Base-by-base conservation (phyloP, 805 yeast species). In the Candida dendrica region DNA sequence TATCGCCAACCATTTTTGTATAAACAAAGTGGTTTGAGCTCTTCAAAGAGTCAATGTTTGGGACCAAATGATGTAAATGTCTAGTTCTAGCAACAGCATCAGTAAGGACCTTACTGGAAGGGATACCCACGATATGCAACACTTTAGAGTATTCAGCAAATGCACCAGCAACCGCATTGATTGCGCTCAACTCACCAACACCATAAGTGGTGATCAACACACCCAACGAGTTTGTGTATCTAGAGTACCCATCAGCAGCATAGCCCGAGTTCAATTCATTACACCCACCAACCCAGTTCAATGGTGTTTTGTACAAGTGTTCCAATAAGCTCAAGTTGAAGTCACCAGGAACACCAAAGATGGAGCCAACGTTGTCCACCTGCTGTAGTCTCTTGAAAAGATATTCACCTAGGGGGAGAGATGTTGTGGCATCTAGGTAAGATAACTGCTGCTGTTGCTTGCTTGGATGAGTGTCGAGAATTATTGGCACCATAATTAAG, bases 241-340 rank as follows among this genome's bases (percentile, higher is more conserved):
- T 73, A 16, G 93, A 78, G 55, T 86, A 90, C 5, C 96, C 97
- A 60, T 90, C 96, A 7, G 91, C 90, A 6, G 93, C 80, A 58
- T 90, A 89, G 8, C 95, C 93, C 3, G 93, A 82, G 56, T 89
- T 90, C 48, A 89, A 71, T 65, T 89, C 97, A 56, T 89, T 89
- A 66, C 95, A 86, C 46, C 79, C 77, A 19, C 95, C 95, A 38
- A 85, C 69, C 86, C 95, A 88, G 41, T 76, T 64, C 50, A 83
- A 58, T 9, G 66, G 68, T 34, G 60, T 68, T 8, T 74, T 63
- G 53, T 84, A 81, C 37, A 84, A 58, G 53, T 81, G 77, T 58
- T 86, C 95, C 52, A 86, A 64, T 19, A 86, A 64, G 6, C 73
- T 70, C 48, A 83, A 61, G 58, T 83, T 82, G 64, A 79, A 84